Evolutionary conservation across 805 yeast genomes (phyloP).

Genomic region (Lipomyces starkeyi): DNA sequence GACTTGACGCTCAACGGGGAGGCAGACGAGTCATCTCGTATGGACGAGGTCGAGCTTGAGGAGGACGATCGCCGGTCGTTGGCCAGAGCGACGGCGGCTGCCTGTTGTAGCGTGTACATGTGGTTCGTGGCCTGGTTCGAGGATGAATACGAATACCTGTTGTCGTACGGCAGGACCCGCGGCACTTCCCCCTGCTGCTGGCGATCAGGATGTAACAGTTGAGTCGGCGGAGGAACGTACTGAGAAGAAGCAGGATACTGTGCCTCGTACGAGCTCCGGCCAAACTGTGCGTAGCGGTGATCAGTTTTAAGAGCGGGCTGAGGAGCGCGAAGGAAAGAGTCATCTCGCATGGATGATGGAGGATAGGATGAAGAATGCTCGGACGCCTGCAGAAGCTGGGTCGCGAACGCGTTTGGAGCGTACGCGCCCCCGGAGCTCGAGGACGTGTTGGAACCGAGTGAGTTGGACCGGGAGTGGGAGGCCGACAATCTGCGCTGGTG

Average conservation of each 20-base stretch:
- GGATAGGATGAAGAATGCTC: constrained; percentile 8
- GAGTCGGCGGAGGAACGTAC: neutral
- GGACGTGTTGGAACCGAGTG: neutral
- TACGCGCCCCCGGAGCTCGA: constrained; percentile 19
- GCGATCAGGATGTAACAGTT: neutral
- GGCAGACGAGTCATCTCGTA: neutral
- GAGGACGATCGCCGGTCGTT: constrained; percentile 8
- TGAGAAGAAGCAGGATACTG: neutral
- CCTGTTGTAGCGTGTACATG: constrained; percentile 6
- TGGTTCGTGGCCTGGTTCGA: neutral
- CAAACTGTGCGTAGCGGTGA: neutral
- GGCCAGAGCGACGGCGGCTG: neutral
- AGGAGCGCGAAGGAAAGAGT: constrained; percentile 16
- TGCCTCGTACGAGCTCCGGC: neutral
- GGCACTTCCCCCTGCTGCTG: neutral
- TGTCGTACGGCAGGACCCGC: constrained; percentile 5
- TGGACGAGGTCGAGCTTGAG: neutral
- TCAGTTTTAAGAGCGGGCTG: constrained; percentile 13
- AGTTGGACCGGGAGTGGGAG: constrained; percentile 7
- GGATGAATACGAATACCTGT: neutral
- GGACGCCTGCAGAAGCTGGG: constrained; percentile 16
- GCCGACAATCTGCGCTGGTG: constrained; percentile 10
- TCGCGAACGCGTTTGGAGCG: constrained; percentile 18
- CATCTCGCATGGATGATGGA: constrained; percentile 6
- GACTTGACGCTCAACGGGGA: neutral